phyloP scores from a whole-genome alignment of 768 basidiomycete genomes.

The Cystobasidium onofrii region DNA sequence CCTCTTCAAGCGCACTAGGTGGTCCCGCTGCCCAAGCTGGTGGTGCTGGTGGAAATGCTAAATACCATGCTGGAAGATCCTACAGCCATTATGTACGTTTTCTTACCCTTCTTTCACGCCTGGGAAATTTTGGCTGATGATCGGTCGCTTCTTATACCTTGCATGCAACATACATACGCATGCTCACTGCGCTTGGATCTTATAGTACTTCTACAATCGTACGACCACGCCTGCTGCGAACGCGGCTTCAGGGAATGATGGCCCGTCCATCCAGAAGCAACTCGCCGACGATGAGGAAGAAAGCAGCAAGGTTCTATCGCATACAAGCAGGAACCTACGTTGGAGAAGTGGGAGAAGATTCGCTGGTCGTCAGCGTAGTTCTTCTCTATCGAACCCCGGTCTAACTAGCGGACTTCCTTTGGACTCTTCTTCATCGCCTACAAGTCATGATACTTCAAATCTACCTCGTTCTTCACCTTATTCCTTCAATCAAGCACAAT shows the following conservation, averaged over 20 bases:
- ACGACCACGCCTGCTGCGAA: constrained; percentile 17
- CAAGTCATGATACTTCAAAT: background rate
- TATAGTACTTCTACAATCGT: background rate
- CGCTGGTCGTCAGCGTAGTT: constrained; percentile 11
- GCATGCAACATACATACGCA: no score
- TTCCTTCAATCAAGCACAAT: constrained; percentile 17
- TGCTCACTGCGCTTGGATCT: background rate
- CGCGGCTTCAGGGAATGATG: constrained; percentile 10
- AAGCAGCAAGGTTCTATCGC: background rate
- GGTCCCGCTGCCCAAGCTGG: constrained; percentile 12
- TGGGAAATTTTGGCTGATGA: background rate
- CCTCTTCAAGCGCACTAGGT: constrained; percentile 10
- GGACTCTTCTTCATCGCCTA: background rate
- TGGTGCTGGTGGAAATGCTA: constrained; percentile 24
- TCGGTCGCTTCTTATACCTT: background rate
- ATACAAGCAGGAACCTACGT: background rate
- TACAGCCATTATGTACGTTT: constrained; percentile 14
- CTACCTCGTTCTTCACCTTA: constrained; percentile 28
- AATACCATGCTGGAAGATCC: constrained; percentile 30
- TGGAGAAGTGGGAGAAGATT: constrained; percentile 9
- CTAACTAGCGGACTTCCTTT: constrained; percentile 12
- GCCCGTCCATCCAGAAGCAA: background rate
- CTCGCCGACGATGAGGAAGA: constrained; percentile 15
- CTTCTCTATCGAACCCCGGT: constrained; percentile 13
- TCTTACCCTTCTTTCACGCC: background rate